phyloP scores from a whole-genome alignment of 106 monocot species.

The Acorus gramineus region DNA sequence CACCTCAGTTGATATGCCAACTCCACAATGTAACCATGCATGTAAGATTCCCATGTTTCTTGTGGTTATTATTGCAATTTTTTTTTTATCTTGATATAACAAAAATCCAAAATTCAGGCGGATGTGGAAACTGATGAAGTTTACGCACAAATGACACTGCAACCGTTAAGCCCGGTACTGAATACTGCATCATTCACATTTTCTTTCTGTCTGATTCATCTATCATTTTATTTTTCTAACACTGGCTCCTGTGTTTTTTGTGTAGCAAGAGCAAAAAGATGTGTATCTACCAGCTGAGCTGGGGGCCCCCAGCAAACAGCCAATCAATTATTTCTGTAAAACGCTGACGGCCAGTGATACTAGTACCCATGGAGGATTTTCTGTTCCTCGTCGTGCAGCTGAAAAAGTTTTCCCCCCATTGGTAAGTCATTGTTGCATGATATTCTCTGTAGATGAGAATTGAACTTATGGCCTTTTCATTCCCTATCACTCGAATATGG shows the following conservation, averaged over 20 bases:
- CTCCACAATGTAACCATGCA: too few relatives aligned
- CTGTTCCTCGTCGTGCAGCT: conserved; percentile 71
- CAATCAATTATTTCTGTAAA: conserved; percentile 63
- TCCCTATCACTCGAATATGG: too few relatives aligned
- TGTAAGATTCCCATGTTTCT: too few relatives aligned
- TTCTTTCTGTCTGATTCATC: not conserved
- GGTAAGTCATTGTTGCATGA: conserved; percentile 12
- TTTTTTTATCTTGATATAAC: conserved; percentile 5
- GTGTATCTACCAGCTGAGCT: conserved; percentile 40
- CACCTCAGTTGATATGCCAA: too few relatives aligned
- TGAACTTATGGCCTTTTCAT: too few relatives aligned
- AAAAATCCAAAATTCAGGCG: conserved; percentile 32
- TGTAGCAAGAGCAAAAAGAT: conserved; percentile 55
- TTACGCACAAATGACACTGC: conserved; percentile 92
- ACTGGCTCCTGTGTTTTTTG: not conserved
- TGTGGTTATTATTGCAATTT: not conserved
- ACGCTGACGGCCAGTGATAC: conserved; percentile 74
- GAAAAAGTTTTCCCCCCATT: conserved; percentile 73
- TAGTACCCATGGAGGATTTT: conserved; percentile 75
- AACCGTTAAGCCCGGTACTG: conserved; percentile 68
- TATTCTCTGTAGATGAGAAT: not conserved
- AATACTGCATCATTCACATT: not conserved
- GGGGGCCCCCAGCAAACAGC: conserved; percentile 42
- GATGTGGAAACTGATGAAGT: conserved; percentile 95
- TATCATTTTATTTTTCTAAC: not conserved